phyloP scores from a whole-genome alignment of 2,329 filamentous ascomycete species.

The Fusarium illudens region DNA sequence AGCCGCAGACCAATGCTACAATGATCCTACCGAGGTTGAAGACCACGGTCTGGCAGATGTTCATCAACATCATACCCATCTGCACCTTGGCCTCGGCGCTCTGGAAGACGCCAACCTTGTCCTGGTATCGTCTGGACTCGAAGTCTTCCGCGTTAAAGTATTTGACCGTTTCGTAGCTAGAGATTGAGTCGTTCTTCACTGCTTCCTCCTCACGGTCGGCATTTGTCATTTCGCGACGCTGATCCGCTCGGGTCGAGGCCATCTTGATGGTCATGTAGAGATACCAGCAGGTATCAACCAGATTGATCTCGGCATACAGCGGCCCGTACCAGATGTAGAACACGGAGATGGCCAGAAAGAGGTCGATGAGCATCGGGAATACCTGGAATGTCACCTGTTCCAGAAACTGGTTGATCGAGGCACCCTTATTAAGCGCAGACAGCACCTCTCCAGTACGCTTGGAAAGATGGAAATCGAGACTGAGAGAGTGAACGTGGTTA shows the following conservation, averaged over 20 bases:
- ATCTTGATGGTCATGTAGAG: slow-evolving; percentile 96
- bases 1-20: slow-evolving; percentile 77
- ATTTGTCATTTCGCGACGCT: slow-evolving; percentile 93
- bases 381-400: slow-evolving; percentile 97
- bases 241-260: slow-evolving; percentile 90
- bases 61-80: slow-evolving; percentile 80
- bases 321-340: slow-evolving; percentile 72
- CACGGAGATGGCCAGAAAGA: slow-evolving; percentile 79
- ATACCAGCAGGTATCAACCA: slow-evolving; percentile 93
- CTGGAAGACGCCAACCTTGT: slow-evolving; percentile 76
- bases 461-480: slow-evolving; percentile 93
- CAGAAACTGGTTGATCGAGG: slow-evolving; percentile 94
- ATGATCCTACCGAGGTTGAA: slow-evolving; percentile 80
- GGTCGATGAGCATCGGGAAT: slow-evolving; percentile 91
- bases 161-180: slow-evolving; percentile 96
- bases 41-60: slow-evolving; percentile 80
- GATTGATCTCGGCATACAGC: slow-evolving; percentile 88
- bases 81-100: slow-evolving; percentile 78
- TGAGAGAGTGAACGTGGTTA: slow-evolving; percentile 95
- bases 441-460: slow-evolving; percentile 97
- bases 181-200: slow-evolving; percentile 98
- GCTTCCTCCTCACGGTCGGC: slow-evolving; percentile 94
- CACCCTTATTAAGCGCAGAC: slow-evolving; percentile 94
- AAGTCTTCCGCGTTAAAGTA: slow-evolving; percentile 88
- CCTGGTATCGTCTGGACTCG: slow-evolving; percentile 77